phyloP scores from a whole-genome alignment of 1,139 yeast genomes.

The Saccharomyces pastorianus region DNA sequence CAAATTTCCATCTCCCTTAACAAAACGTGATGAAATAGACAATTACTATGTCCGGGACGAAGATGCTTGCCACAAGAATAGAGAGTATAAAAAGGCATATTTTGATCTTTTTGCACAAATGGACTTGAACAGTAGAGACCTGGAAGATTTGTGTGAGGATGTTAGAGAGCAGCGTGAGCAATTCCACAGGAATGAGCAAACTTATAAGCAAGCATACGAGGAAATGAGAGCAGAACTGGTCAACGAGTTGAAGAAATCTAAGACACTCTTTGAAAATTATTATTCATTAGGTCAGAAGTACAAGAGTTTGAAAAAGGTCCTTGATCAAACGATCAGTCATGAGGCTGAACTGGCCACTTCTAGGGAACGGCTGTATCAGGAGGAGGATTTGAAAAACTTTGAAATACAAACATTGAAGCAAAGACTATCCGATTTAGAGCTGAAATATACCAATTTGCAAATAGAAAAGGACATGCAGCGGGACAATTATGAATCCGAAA shows the following conservation, averaged over 20 bases:
- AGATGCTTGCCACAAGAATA: not conserved
- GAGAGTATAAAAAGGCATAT: constrained; percentile 18
- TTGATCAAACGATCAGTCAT: constrained; percentile 4
- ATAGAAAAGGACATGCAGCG: constrained; percentile 12
- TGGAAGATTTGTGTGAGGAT: constrained; percentile 18
- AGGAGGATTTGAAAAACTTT: constrained; percentile 12
- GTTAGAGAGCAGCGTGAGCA: constrained; percentile 17
- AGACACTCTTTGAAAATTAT: constrained; percentile 34
- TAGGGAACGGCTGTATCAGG: constrained; percentile 1
- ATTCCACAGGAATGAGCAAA: constrained; percentile 17
- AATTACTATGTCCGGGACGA: not conserved
- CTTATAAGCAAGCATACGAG: constrained; percentile 33
- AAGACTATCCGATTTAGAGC: constrained; percentile 19
- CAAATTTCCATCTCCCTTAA: constrained; percentile 19
- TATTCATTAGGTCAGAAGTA: constrained; percentile 39
- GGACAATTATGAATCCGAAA: constrained; percentile 16
- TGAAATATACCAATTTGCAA: constrained; percentile 16
- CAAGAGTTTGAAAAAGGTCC: constrained; percentile 31
- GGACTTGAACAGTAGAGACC: constrained; percentile 24
- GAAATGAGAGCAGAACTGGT: constrained; percentile 32
- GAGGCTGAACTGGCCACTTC: constrained; percentile 10
- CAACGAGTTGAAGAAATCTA: constrained; percentile 29
- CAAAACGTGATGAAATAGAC: not conserved
- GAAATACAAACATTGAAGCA: constrained; percentile 23
- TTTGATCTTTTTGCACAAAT: constrained; percentile 17